phyloP scores from a whole-genome alignment of 1,139 yeast genomes.

The Geotrichum carabidarum region DNA sequence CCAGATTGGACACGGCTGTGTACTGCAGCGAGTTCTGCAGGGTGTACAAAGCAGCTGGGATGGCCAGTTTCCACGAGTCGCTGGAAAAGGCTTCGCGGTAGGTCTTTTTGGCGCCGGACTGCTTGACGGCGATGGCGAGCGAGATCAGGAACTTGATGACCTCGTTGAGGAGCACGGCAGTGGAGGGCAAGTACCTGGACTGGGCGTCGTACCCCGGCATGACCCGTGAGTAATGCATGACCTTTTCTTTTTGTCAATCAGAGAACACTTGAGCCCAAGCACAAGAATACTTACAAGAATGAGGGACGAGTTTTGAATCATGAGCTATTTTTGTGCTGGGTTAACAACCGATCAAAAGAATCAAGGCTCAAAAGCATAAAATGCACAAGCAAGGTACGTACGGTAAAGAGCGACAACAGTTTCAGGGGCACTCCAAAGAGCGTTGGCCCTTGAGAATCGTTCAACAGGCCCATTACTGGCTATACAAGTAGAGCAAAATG shows the following conservation, averaged over 20 bases:
- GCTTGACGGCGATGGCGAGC: conserved; percentile 27
- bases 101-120: conserved; percentile 29
- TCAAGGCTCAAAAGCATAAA: not conserved
- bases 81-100: conserved; percentile 34
- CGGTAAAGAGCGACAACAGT: conserved; percentile 34
- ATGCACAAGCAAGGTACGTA: conserved; percentile 15
- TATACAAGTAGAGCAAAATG: not conserved
- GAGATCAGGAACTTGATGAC: conserved; percentile 38
- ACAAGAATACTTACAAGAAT: conserved; percentile 28
- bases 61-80: conserved; percentile 41
- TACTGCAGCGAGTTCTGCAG: conserved; percentile 42
- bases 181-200: conserved; percentile 39
- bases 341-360: conserved; percentile 1
- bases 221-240: conserved; percentile 43
- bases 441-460: conserved; percentile 17
- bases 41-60: conserved; percentile 42
- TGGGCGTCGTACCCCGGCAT: conserved; percentile 38
- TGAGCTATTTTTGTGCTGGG: conserved; percentile 23
- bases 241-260: conserved; percentile 15
- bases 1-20: conserved; percentile 42
- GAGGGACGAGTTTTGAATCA: conserved; percentile 38
- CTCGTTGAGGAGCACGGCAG: conserved; percentile 43
- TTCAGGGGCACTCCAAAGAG: conserved; percentile 32
- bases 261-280: not conserved
- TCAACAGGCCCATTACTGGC: not conserved